A percentile compares a stretch with the other conserved stretches of the same genome.
Evolutionary conservation across 2,329 filamentous ascomycete species (phyloP).

Genomic region (Coleophoma eucalyptorum): DNA sequence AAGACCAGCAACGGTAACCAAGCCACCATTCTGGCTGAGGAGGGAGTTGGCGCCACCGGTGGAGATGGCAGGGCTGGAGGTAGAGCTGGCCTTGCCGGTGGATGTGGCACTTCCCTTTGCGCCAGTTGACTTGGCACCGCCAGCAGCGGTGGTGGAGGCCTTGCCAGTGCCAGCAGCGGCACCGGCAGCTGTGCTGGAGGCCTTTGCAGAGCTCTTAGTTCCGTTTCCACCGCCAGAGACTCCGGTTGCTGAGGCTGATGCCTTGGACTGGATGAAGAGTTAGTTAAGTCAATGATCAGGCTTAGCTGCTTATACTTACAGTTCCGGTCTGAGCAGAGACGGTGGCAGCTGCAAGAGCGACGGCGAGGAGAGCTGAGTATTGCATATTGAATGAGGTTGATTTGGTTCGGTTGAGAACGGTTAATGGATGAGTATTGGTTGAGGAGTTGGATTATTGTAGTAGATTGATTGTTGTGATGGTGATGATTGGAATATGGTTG

Average conservation of each 20-base stretch:
- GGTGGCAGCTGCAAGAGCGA: conserved; percentile 15
- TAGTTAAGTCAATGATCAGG: background rate
- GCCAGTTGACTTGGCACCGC: conserved; percentile 1
- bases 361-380: conserved; percentile 18
- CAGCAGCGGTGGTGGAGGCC: background rate
- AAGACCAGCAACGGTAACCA: conserved; percentile 23
- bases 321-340: conserved; percentile 13
- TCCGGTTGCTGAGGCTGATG: conserved; percentile 23
- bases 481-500: background rate
- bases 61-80: conserved; percentile 9
- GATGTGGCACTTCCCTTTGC: conserved; percentile 24
- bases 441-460: too few relatives aligned
- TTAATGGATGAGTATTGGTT: too few relatives aligned
- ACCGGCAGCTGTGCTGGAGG: background rate
- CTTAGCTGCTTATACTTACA: conserved; percentile 2
- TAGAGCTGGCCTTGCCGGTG: conserved; percentile 25
- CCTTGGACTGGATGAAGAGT: background rate
- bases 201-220: background rate
- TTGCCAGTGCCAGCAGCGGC: background rate
- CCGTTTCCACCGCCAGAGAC: background rate
- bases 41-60: conserved; percentile 14
- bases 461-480: conserved; percentile 4
- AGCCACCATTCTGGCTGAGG: conserved; percentile 20
- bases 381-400: conserved; percentile 17
- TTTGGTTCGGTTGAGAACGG: conserved; percentile 2